Conservation (phyloP, 768 basidiomycete genomes). For the Psilocybe sp. region DNA sequence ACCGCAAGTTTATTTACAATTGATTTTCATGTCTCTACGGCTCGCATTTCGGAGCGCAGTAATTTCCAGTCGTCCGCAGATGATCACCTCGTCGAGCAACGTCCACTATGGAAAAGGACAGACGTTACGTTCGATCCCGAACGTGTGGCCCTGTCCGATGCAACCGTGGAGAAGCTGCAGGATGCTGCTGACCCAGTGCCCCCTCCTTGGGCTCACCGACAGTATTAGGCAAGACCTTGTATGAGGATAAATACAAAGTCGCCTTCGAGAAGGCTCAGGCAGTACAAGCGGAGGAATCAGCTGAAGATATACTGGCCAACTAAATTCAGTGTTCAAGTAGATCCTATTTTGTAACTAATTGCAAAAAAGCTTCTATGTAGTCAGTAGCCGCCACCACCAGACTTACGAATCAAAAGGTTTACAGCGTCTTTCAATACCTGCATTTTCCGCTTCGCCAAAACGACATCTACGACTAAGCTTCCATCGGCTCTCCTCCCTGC, state of each 20-base stretch:
- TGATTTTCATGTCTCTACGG: too few relatives aligned
- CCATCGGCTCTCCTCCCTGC: conserved; percentile 32
- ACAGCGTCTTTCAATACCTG: not conserved
- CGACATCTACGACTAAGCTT: conserved; percentile 32
- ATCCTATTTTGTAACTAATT: too few relatives aligned
- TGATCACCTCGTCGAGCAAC: not conserved
- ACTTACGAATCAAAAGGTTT: not conserved
- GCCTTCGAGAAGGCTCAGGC: not conserved
- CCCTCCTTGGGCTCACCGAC: conserved; percentile 2
- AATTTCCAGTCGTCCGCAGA: not conserved
- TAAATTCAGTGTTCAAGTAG: not conserved
- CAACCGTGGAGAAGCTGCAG: not conserved
- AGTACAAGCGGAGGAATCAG: not conserved
- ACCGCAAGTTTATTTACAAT: too few relatives aligned
- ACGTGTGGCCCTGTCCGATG: not conserved
- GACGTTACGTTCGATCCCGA: not conserved
- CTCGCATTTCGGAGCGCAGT: not conserved
- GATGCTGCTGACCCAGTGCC: conserved; percentile 6
- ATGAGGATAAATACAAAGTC: conserved; percentile 1
- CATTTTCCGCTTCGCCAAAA: conserved; percentile 13
- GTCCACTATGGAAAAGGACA: not conserved
- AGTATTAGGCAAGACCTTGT: conserved; percentile 2
- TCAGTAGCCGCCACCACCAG: not conserved
- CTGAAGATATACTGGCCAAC: not conserved
- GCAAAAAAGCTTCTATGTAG: too few relatives aligned